phyloP scores from a whole-genome alignment of 179 eudicot species.

The Nepenthes alata region DNA sequence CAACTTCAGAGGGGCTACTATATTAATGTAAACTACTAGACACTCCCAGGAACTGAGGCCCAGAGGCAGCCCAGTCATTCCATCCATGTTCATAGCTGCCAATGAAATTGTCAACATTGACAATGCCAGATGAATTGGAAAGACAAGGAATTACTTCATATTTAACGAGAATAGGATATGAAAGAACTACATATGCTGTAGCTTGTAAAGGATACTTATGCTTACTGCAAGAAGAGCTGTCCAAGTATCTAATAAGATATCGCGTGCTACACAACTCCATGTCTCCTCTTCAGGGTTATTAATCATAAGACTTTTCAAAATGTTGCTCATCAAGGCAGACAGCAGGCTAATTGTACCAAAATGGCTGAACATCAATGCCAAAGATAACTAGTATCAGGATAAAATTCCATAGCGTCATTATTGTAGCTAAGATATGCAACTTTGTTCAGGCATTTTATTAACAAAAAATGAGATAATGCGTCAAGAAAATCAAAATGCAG shows the following conservation, averaged over 20 bases:
- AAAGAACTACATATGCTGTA: neutral
- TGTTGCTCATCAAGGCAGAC: slow-evolving; percentile 84
- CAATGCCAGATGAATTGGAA: neutral
- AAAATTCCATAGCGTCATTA: neutral
- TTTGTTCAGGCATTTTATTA: neutral
- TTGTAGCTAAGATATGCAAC: neutral
- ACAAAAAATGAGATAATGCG: neutral
- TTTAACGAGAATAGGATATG: neutral
- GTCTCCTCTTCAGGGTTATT: slow-evolving; percentile 75
- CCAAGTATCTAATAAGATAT: slow-evolving; percentile 93
- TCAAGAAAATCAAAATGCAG: neutral
- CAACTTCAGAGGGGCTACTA: no score
- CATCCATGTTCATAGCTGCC: no score
- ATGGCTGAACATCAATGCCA: slow-evolving; percentile 45
- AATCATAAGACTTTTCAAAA: slow-evolving; percentile 53
- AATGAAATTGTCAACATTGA: no score
- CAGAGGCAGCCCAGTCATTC: no score
- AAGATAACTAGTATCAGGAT: slow-evolving; percentile 8
- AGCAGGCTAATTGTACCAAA: slow-evolving; percentile 75
- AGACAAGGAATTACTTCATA: neutral
- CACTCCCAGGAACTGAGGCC: no score
- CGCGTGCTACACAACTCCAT: slow-evolving; percentile 96
- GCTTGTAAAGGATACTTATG: slow-evolving; percentile 6
- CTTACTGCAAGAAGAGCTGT: slow-evolving; percentile 71
- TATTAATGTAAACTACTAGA: no score